Evolutionary conservation across 352 stramenopile species (phyloP), one percentile per base, ranked within the genome.

Genomic region (Blastocystis sp.): DNA sequence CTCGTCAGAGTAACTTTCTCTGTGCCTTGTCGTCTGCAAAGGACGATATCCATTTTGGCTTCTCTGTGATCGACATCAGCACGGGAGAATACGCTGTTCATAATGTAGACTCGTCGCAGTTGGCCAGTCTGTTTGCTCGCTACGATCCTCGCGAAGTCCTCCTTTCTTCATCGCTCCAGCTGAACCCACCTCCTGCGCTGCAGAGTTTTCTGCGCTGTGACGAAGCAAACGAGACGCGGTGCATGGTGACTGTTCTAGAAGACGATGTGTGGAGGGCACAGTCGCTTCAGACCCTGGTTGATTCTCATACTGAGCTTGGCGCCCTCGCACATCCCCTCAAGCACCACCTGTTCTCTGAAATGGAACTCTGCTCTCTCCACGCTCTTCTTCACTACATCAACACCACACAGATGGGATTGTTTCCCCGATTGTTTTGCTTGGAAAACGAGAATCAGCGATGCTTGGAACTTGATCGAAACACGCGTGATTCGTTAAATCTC

Each of bases 41-140:
- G 3, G 55, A 87, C 26, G 76, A 68, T n/a, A 7, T 23, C n/a
- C 59, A 76, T 18, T 87, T 75, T 45, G 59, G 76, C 18, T 87
- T 87, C n/a, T 77, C 50, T 8, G 59, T 73, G 3, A 53, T 87
- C 4, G 76, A 87, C 34, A 87, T 87, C 26, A 87, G 76, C 26
- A 87, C 76, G 26, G 76, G 76, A 59, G 63, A 76, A 47, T 13
- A 59, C 20, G 70, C 70, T 15, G 70, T 80, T 41, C 70, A 80
- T 41, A 80, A 80, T 20, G 70, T 80, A 15, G 34, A 54, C 15
- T 41, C 53, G 37, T 61, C 70, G 1, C 70, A 80, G n/a, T 20
- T 80, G 20, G 43, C 70, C 1, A 80, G 70, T 80, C 70, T 80
- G 7, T 47, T 80, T n/a, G 70, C 70, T 29, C 70, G 70, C 20